Evolutionary conservation across 805 yeast species (phyloP).

Genomic region (Ogataea saltuana): DNA sequence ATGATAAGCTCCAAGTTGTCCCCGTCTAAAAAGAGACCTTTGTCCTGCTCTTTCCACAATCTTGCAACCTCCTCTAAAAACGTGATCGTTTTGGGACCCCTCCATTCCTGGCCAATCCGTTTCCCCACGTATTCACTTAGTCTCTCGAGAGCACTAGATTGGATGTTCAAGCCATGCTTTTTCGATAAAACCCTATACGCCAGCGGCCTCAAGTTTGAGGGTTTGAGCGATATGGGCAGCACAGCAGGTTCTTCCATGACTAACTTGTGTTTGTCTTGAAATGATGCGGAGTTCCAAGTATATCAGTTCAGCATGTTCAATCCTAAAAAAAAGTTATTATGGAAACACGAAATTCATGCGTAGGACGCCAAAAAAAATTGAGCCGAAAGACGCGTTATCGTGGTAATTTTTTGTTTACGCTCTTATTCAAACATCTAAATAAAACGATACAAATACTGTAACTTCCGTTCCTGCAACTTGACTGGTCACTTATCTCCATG

Average conservation of each 20-base stretch:
- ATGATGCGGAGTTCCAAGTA: not conserved
- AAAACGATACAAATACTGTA: not conserved
- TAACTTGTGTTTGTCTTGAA: too few relatives aligned
- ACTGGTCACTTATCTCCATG: conserved; percentile 1
- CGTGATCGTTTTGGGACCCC: conserved; percentile 58
- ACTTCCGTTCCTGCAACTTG: not conserved
- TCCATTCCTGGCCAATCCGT: conserved; percentile 85
- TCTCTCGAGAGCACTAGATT: conserved; percentile 75
- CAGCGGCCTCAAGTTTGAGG: conserved; percentile 83
- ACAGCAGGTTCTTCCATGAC: conserved; percentile 41
- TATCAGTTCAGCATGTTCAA: too few relatives aligned
- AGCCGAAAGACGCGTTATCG: conserved; percentile 13
- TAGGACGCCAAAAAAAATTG: conserved; percentile 4
- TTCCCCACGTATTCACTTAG: conserved; percentile 76
- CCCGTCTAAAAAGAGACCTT: conserved; percentile 84
- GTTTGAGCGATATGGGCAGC: conserved; percentile 75
- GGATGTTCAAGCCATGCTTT: conserved; percentile 87
- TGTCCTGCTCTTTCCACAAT: conserved; percentile 85
- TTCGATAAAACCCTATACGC: conserved; percentile 90
- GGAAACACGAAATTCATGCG: conserved; percentile 2
- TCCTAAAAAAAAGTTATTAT: too few relatives aligned
- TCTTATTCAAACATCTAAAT: not conserved
- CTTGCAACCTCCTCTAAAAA: conserved; percentile 77
- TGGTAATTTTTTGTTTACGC: conserved; percentile 6
- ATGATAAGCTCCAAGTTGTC: conserved; percentile 64